A percentile compares a stretch with the other conserved stretches of the same genome.
Conservation (phyloP, 148 eudicot species). For the Camellia lanceoleosa region DNA sequence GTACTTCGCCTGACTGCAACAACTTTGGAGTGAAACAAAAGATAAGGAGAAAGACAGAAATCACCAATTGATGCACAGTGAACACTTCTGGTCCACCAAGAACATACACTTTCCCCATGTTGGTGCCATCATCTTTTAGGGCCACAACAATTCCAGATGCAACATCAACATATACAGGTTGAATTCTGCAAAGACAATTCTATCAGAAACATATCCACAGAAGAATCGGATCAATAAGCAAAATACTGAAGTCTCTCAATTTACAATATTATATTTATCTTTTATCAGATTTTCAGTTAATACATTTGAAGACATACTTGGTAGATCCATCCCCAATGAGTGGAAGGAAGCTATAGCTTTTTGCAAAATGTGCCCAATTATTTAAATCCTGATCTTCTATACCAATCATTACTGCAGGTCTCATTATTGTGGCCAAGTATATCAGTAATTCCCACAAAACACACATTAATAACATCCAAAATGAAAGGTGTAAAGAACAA, state of each 20-base stretch:
- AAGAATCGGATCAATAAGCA: neutral
- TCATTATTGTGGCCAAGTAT: conserved; percentile 45
- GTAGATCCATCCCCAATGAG: conserved; percentile 81
- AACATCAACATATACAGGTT: conserved; percentile 73
- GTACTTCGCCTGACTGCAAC: conserved; percentile 10
- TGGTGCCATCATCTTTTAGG: conserved; percentile 83
- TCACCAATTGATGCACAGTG: conserved; percentile 70
- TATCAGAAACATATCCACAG: neutral
- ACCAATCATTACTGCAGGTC: conserved; percentile 88
- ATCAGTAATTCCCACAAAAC: neutral
- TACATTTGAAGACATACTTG: conserved; percentile 43
- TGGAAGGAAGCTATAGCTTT: conserved; percentile 79
- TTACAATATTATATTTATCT: neutral
- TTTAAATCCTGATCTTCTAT: conserved; percentile 87
- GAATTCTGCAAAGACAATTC: conserved; percentile 22
- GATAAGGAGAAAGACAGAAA: neutral
- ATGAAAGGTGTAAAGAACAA: neutral
- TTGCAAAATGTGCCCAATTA: conserved; percentile 78
- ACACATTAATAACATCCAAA: neutral
- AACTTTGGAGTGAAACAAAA: conserved; percentile 1
- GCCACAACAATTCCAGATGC: conserved; percentile 78
- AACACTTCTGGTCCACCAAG: conserved; percentile 92
- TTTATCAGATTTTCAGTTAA: neutral
- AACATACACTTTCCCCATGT: conserved; percentile 92
- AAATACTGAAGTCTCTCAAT: neutral